Base-by-base conservation (phyloP, 495 filamentous ascomycete genomes). In the Bathelium albidoporum region DNA sequence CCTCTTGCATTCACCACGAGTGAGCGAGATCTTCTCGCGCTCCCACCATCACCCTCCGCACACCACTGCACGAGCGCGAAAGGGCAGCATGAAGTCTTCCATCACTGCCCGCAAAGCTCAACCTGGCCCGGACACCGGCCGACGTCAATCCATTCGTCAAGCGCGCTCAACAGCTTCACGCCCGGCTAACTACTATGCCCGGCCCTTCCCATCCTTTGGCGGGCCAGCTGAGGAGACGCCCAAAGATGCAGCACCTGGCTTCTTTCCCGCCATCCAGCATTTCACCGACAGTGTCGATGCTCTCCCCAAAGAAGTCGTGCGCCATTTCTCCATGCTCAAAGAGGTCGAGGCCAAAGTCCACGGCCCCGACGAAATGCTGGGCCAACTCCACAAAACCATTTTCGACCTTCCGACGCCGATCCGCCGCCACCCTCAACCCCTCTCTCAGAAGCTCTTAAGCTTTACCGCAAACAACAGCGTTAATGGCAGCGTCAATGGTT, bases 301-400 rank as follows among this genome's bases (percentile, higher is more conserved):
- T 28, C 85, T 99, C 4, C 94, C 94, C 9, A 89, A 90, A 72
- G 94, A 99, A 71, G 90, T 96, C 60, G 89, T 95, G 62, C 83
- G 90, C 64, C 93, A 99, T 73, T 96, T 95, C 71, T 94, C 91
- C 5, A 81, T 97, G 52, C 78, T 99, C 59, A 96, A 96, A 69
- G 94, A 99, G 74, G 94, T 97, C 34, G 95, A 99, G 77, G 93
- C 94, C 59, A 99, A 99, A 75, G 84, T 90, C 60, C 88, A 87
- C 70, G 82, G 83, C 24, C 85, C 88, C 2, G 87, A 90, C 74
- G 83, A 87, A 65, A 76, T 83, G 69, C 80, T 96, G 34, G 80
- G 86, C 62, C 79, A 87, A 68, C 77, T 92, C 49, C 49, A 55
- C 59, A 65, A 68, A 18, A 45, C 29, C 28, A 59, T 67, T 24